A percentile compares a stretch with the other conserved stretches of the same genome.
phyloP scores from a whole-genome alignment of 352 stramenopile genomes.

The Thraustotheca clavata region DNA sequence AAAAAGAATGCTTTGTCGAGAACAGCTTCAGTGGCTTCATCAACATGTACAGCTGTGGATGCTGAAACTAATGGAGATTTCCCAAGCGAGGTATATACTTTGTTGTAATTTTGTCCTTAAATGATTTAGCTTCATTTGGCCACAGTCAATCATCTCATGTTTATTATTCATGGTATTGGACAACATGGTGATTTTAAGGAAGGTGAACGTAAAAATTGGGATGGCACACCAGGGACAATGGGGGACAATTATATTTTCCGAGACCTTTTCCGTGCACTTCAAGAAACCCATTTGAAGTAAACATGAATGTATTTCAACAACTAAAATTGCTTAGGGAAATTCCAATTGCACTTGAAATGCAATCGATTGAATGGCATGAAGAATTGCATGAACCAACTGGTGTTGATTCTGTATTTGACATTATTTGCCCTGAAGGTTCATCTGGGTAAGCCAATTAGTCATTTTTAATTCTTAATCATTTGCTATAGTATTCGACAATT shows the following conservation, averaged over 20 bases:
- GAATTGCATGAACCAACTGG: constrained; percentile 79
- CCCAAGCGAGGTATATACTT: constrained; percentile 47
- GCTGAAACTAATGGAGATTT: constrained; percentile 65
- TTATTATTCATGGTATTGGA: constrained; percentile 81
- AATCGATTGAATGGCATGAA: constrained; percentile 88
- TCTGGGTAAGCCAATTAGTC: constrained; percentile 39
- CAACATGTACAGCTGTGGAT: constrained; percentile 41
- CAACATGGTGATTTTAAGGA: constrained; percentile 82
- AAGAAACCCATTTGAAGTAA: constrained; percentile 59
- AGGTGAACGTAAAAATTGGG: constrained; percentile 73
- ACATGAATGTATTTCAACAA: neutral
- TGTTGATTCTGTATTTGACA: constrained; percentile 74
- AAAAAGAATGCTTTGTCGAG: constrained; percentile 30
- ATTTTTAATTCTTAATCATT: neutral
- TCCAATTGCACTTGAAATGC: constrained; percentile 69
- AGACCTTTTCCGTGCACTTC: constrained; percentile 63
- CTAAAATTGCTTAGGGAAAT: constrained; percentile 11
- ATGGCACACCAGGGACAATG: constrained; percentile 55
- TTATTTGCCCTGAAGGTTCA: constrained; percentile 70
- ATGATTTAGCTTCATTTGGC: constrained; percentile 47
- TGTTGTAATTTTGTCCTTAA: neutral
- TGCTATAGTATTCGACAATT: constrained; percentile 78
- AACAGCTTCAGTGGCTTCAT: constrained; percentile 28
- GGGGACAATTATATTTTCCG: constrained; percentile 73
- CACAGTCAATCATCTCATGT: constrained; percentile 78